Percentiles rank a stretch among this genome's conserved stretches.
phyloP scores from a whole-genome alignment of 257 asterid species.

The Avicennia marina region DNA sequence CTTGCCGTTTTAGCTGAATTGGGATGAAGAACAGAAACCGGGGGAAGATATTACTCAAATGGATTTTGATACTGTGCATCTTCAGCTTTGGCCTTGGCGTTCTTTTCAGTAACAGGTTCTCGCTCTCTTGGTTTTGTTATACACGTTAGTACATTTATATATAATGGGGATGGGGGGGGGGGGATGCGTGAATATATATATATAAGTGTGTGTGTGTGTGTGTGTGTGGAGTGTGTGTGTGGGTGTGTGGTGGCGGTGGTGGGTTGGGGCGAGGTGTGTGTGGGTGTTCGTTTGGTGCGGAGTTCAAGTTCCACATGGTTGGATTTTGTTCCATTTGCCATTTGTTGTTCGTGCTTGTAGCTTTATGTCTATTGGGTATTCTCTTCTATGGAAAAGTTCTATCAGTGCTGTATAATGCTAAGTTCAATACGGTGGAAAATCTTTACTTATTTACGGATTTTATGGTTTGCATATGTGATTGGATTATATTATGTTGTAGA shows the following conservation, averaged over 20 bases:
- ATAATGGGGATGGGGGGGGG: background rate
- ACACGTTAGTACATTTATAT: background rate
- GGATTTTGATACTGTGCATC: conserved; percentile 47
- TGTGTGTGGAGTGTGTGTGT: no score
- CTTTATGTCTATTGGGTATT: no score
- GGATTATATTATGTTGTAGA: conserved; percentile 31
- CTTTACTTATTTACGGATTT: background rate
- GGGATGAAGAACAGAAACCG: conserved; percentile 34
- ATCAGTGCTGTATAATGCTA: no score
- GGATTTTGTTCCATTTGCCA: no score
- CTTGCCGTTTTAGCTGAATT: background rate
- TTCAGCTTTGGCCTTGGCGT: conserved; percentile 61
- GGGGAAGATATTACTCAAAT: conserved; percentile 37
- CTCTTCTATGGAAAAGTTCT: no score
- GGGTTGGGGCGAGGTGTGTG: no score
- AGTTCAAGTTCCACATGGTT: no score
- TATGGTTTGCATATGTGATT: background rate
- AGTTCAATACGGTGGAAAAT: background rate
- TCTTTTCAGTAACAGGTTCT: conserved; percentile 50
- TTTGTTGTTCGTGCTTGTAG: no score
- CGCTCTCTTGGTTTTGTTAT: conserved; percentile 1
- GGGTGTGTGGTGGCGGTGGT: no score
- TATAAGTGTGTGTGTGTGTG: no score
- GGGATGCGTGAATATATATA: background rate
- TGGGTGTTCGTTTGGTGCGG: no score